Base-by-base conservation (phyloP, 768 basidiomycete species). In the Ephemerocybe angulata region DNA sequence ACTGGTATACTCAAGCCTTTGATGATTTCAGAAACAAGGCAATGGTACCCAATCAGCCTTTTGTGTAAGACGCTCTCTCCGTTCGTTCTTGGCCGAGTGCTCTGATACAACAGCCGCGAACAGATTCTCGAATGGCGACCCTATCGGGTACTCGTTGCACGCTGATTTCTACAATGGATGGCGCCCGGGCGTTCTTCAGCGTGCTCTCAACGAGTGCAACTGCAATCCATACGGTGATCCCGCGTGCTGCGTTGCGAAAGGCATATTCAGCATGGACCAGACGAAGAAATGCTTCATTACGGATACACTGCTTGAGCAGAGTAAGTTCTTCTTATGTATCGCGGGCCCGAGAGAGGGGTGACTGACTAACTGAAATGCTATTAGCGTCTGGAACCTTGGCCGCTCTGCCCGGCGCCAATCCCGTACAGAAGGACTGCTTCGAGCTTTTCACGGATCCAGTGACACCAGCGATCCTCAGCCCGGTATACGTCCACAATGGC, bases 121-220 rank as follows among this genome's bases (percentile, higher is more conserved):
- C 47, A 75, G 75, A 3, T 73, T 67, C 56, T 63, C 82, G 13
- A 72, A 79, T 58, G 84, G 84, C n/a, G 84, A 85, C 60, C 74
- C 75, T 3, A 80, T 77, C 21, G 82, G 81, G 2, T 80, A 78
- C 59, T 80, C 81, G 56, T 74, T 78, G 54, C 78, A 79, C 54
- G 61, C 61, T 17, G 72, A 77, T 57, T 78, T 74, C 59, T 65
- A 68, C 52, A 76, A 77, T 54, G 79, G 82, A 3, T 83, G 81
- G 81, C 72, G 77, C 42, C 55, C 58, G 2, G 71, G 67, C n/a
- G 66, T 77, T 10, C 70, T 82, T 1, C 64, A 72, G 49, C 65
- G 64, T n/a, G 80, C 77, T 11, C 63, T 82, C 24, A 71, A 79
- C 57, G 66, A 68, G 28, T 77, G 75, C 55, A 61, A 70, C 53